Conservation (phyloP, 345 rosid genomes). For the Ceriops zippeliana region DNA sequence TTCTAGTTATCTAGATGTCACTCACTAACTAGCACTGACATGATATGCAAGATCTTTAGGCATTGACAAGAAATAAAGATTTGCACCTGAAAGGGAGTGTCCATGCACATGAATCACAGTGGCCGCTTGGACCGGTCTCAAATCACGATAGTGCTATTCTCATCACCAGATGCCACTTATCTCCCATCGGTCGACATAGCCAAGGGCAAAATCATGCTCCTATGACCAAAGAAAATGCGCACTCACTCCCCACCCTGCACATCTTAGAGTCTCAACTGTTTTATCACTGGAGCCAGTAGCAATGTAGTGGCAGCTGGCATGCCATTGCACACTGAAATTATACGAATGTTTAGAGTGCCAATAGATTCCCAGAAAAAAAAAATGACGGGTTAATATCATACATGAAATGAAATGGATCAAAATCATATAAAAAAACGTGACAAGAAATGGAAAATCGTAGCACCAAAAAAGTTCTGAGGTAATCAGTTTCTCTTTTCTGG, state of each 20-base stretch:
- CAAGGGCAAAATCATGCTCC: slow-evolving; percentile 72
- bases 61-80: slow-evolving; percentile 7
- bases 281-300: slow-evolving; percentile 93
- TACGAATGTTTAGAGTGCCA: not conserved
- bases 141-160: slow-evolving; percentile 91
- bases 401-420: no score
- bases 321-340: slow-evolving; percentile 81
- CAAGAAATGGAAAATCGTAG: no score
- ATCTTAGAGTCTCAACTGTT: slow-evolving; percentile 83
- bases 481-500: no score
- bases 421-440: no score
- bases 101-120: slow-evolving; percentile 87
- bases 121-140: slow-evolving; percentile 96
- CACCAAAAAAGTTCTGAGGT: no score
- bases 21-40: not conserved
- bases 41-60: not conserved
- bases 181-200: slow-evolving; percentile 95
- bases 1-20: not conserved
- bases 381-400: not conserved
- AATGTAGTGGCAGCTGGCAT: slow-evolving; percentile 86
- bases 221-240: slow-evolving; percentile 77
- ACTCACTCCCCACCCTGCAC: slow-evolving; percentile 88
- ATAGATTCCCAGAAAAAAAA: no score
- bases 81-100: slow-evolving; percentile 76
- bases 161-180: slow-evolving; percentile 94